Percentiles rank a stretch among this genome's conserved stretches.
These are phyloP conservation scores for Strobilomyces echinocephalus DNA, from an alignment of 768 basidiomycete genomes.

Conservation along the genomic window DNA sequence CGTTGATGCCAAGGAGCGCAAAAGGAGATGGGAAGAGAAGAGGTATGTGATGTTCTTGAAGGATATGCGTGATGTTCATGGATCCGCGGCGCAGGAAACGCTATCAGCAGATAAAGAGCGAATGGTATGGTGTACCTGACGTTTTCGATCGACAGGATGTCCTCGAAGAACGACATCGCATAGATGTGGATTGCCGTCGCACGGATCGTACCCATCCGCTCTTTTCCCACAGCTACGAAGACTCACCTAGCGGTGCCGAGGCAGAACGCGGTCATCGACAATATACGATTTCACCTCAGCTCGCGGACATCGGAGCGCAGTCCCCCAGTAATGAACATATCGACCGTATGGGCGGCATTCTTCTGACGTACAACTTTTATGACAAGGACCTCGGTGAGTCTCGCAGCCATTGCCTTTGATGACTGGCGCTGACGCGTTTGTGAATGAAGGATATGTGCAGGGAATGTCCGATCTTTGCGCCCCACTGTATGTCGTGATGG, in stretches of 20 bases:
- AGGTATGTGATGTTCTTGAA: conserved; percentile 36
- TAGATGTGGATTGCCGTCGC: conserved; percentile 94
- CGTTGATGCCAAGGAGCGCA: conserved; percentile 56
- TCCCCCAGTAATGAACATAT: conserved; percentile 89
- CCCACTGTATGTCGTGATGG: conserved; percentile 89
- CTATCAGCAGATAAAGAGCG: conserved; percentile 67
- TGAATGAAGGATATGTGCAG: conserved; percentile 82
- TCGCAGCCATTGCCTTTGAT: neutral
- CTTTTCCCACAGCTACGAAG: conserved; percentile 52
- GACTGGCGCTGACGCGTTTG: conserved; percentile 12
- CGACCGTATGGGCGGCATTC: conserved; percentile 76
- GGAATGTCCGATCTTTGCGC: conserved; percentile 97
- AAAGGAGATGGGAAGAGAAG: conserved; percentile 57
- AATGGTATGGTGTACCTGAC: conserved; percentile 82
- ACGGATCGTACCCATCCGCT: conserved; percentile 93
- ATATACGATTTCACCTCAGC: conserved; percentile 69
- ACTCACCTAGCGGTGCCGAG: conserved; percentile 43
- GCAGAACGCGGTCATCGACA: conserved; percentile 46
- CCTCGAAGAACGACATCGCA: conserved; percentile 87
- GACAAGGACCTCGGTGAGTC: conserved; percentile 80
- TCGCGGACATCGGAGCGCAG: conserved; percentile 76
- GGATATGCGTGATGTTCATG: conserved; percentile 6
- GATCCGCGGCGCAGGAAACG: conserved; percentile 42
- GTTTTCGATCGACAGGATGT: conserved; percentile 77
- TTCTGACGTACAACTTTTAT: conserved; percentile 88